Percentiles rank a stretch among this genome's conserved stretches.
Conservation (phyloP, 2,329 filamentous ascomycete genomes). For the Verticillium zaregamsianum region DNA sequence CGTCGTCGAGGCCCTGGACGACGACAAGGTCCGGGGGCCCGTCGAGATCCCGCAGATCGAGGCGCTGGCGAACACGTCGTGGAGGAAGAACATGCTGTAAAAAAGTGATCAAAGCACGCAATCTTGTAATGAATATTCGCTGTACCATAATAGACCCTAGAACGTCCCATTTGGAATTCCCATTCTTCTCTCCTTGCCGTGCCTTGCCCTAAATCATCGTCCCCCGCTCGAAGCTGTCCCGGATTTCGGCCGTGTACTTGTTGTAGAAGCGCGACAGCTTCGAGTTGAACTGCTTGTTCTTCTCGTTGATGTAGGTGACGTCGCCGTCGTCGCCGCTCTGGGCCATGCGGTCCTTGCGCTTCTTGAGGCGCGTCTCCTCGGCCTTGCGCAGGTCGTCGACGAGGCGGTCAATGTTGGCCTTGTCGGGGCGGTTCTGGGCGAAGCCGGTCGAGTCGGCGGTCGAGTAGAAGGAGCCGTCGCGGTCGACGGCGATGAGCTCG, state of each 20-base stretch:
- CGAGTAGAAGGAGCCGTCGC: slow-evolving; percentile 85
- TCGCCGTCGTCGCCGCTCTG: slow-evolving; percentile 82
- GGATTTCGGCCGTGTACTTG: slow-evolving; percentile 95
- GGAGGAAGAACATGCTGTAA: slow-evolving; percentile 88
- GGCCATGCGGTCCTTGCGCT: slow-evolving; percentile 73
- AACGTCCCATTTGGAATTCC: not conserved
- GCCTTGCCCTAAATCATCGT: slow-evolving; percentile 75
- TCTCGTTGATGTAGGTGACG: slow-evolving; percentile 98
- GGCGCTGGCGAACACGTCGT: slow-evolving; percentile 72
- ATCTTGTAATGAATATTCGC: not conserved
- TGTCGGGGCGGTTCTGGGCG: slow-evolving; percentile 79
- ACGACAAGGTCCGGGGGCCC: slow-evolving; percentile 67
- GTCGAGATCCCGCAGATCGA: slow-evolving; percentile 80
- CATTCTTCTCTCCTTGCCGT: slow-evolving; percentile 7
- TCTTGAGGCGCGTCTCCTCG: slow-evolving; percentile 82
- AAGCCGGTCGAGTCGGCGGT: slow-evolving; percentile 80
- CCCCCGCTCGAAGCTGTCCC: slow-evolving; percentile 95
- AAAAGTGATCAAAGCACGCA: not conserved
- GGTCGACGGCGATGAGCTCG: slow-evolving; percentile 90
- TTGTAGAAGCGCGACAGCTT: slow-evolving; percentile 96
- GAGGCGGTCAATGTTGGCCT: slow-evolving; percentile 80
- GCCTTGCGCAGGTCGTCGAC: slow-evolving; percentile 84
- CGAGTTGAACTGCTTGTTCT: slow-evolving; percentile 99
- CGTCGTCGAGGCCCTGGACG: slow-evolving; percentile 79
- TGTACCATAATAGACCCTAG: not conserved